These are phyloP conservation scores for Lycium barbarum DNA, from an alignment of 257 asterid genomes.

Conservation along the genomic window DNA sequence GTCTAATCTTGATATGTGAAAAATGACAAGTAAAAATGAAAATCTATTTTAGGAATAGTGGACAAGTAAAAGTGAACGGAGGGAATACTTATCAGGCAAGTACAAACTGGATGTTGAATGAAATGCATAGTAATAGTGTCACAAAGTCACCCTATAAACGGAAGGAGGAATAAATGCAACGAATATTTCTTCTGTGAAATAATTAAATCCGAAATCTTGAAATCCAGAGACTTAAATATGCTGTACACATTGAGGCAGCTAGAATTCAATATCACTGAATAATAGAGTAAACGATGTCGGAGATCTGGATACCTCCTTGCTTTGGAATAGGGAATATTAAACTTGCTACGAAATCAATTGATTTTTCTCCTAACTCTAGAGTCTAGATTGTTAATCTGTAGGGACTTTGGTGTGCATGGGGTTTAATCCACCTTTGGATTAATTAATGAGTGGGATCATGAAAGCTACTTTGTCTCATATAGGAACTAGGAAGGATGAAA, in stretches of 20 bases:
- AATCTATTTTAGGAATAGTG: too few species aligned
- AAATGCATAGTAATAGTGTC: background rate
- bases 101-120: background rate
- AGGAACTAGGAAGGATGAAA: too few species aligned
- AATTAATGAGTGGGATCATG: too few species aligned
- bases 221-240: background rate
- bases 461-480: too few species aligned
- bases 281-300: background rate
- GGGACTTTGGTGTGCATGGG: too few species aligned
- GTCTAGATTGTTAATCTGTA: too few species aligned
- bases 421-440: too few species aligned
- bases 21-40: too few species aligned
- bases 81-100: background rate
- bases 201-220: conserved; percentile 6
- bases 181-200: background rate
- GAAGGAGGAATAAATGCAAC: background rate
- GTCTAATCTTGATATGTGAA: too few species aligned
- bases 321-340: background rate
- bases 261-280: background rate
- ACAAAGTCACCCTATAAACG: background rate
- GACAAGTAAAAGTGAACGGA: too few species aligned
- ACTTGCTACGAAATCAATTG: background rate
- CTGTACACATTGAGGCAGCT: background rate
- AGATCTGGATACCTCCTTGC: background rate
- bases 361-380: background rate